Evolutionary conservation across 169 alveolate species (phyloP).

Genomic region (Fabrea salina): DNA sequence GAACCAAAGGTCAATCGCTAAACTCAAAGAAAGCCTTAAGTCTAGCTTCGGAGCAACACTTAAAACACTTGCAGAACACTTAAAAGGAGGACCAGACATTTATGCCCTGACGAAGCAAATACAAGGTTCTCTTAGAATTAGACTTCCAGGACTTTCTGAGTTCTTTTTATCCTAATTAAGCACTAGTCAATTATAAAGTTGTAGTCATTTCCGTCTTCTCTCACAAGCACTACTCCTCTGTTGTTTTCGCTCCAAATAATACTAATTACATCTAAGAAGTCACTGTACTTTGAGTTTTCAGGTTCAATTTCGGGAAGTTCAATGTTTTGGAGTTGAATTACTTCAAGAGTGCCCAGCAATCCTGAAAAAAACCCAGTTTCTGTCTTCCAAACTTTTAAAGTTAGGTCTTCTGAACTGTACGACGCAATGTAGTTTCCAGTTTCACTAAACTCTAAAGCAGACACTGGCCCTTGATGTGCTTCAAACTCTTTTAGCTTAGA

Average conservation of each 20-base stretch:
- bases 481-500: conserved; percentile 3
- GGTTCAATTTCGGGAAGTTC: not conserved
- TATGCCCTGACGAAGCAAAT: too few species aligned
- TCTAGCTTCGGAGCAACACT: too few species aligned
- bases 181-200: too few species aligned
- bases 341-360: too few species aligned
- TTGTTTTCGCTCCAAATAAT: not conserved
- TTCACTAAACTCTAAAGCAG: not conserved
- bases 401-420: not conserved
- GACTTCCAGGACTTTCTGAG: too few species aligned
- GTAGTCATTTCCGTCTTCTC: not conserved
- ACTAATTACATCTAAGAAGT: not conserved
- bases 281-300: not conserved
- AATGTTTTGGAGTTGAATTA: too few species aligned
- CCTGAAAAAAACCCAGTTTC: conserved; percentile 20
- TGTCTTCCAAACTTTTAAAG: not conserved
- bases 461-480: conserved; percentile 30
- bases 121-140: too few species aligned
- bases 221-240: not conserved
- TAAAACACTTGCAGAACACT: too few species aligned
- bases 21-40: too few species aligned
- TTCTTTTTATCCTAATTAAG: too few species aligned
- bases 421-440: conserved; percentile 13
- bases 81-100: too few species aligned
- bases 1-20: too few species aligned